Percentiles rank a stretch among this genome's conserved stretches.
Conservation (phyloP, 495 filamentous ascomycete species). For the Penicillium malachiteum region DNA sequence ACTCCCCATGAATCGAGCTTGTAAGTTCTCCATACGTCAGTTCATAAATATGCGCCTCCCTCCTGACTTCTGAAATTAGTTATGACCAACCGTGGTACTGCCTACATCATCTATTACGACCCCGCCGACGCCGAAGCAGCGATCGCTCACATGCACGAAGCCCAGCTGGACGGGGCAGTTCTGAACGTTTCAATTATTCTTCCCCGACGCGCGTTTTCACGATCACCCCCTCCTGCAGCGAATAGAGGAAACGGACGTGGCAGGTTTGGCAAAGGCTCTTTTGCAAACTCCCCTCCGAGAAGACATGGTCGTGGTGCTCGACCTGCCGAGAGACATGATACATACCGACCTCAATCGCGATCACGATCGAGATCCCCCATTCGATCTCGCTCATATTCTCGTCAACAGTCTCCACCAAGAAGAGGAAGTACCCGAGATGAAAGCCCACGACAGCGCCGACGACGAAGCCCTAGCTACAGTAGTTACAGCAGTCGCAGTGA, state of each 20-base stretch:
- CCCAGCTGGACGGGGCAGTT: constrained; percentile 82
- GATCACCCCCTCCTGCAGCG: constrained; percentile 45
- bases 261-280: constrained; percentile 34
- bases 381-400: constrained; percentile 25
- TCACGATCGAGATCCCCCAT: constrained; percentile 47
- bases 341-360: constrained; percentile 47
- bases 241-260: constrained; percentile 30
- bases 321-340: constrained; percentile 45
- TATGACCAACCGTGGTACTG: constrained; percentile 87
- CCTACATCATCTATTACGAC: constrained; percentile 83
- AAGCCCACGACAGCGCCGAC: constrained; percentile 37
- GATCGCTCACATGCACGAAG: constrained; percentile 97
- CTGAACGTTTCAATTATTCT: constrained; percentile 94
- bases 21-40: constrained; percentile 48
- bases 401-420: constrained; percentile 30
- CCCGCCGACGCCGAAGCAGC: constrained; percentile 81
- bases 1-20: constrained; percentile 82
- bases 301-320: constrained; percentile 39
- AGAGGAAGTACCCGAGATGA: constrained; percentile 32
- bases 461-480: constrained; percentile 55
- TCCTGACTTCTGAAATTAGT: constrained; percentile 47
- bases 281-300: constrained; percentile 36
- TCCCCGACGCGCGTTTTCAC: constrained; percentile 66
- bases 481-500: constrained; percentile 51
- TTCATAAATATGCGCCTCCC: background rate